phyloP scores from a whole-genome alignment of 768 basidiomycete genomes.

The Termitomyces sp. region DNA sequence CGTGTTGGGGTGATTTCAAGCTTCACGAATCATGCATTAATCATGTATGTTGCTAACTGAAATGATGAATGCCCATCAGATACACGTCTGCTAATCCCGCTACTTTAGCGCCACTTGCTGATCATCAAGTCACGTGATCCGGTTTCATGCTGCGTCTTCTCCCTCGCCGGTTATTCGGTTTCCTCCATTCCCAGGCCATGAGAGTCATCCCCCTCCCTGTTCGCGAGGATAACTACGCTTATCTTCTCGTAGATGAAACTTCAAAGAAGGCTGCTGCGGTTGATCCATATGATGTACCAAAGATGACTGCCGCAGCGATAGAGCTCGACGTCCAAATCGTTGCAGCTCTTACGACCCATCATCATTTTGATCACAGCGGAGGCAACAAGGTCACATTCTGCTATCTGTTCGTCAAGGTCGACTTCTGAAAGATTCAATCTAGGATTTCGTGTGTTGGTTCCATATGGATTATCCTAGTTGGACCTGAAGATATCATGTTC shows the following conservation, averaged over 20 bases:
- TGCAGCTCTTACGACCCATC: constrained; percentile 85
- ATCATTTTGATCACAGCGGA: constrained; percentile 86
- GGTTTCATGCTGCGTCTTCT: constrained; percentile 11
- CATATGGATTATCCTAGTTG: not conserved
- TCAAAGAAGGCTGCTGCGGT: constrained; percentile 70
- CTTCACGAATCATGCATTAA: not conserved
- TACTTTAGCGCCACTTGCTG: not conserved
- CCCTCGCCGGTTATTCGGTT: constrained; percentile 12
- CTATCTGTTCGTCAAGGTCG: not conserved
- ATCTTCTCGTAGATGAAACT: constrained; percentile 68
- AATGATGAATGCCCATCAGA: not conserved
- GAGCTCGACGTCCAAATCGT: constrained; percentile 58
- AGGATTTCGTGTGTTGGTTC: constrained; percentile 46
- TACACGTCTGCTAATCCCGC: not conserved
- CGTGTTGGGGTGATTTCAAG: not conserved
- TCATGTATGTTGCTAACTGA: not conserved
- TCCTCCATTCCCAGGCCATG: constrained; percentile 38
- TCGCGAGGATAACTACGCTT: constrained; percentile 80
- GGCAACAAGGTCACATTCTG: constrained; percentile 64
- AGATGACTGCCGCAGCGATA: constrained; percentile 59
- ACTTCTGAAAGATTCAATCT: not conserved
- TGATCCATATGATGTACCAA: constrained; percentile 74
- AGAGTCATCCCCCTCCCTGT: constrained; percentile 75
- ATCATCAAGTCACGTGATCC: constrained; percentile 8
- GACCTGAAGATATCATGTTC: constrained; percentile 1